These are phyloP conservation scores for Macadamia integrifolia DNA, from an alignment of 164 flowering plant species.

Conservation along the genomic window DNA sequence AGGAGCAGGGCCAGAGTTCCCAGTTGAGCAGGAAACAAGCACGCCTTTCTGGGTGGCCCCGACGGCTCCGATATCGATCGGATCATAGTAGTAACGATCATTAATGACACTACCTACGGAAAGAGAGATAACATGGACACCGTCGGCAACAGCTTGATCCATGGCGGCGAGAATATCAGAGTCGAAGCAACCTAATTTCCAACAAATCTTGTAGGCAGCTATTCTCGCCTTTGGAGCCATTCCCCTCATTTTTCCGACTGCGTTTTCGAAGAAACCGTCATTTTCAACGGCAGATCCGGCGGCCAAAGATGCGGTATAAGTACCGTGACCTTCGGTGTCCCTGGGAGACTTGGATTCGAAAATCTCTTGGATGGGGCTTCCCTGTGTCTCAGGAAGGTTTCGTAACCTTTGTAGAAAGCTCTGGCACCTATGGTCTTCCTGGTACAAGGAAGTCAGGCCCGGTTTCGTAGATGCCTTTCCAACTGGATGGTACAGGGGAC, in stretches of 20 bases:
- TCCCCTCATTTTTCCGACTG: slow-evolving; percentile 68
- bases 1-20: slow-evolving; percentile 75
- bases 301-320: slow-evolving; percentile 86
- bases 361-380: slow-evolving; percentile 26
- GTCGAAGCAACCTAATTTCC: slow-evolving; percentile 59
- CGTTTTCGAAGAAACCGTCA: slow-evolving; percentile 56
- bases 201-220: slow-evolving; percentile 72
- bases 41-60: slow-evolving; percentile 64
- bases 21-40: slow-evolving; percentile 79
- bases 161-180: slow-evolving; percentile 80
- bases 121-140: slow-evolving; percentile 69
- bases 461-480: slow-evolving; percentile 63
- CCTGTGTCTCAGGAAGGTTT: slow-evolving; percentile 12
- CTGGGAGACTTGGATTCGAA: slow-evolving; percentile 59
- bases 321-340: slow-evolving; percentile 90
- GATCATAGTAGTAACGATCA: slow-evolving; percentile 50
- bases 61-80: slow-evolving; percentile 85
- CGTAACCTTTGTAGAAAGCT: slow-evolving; percentile 55
- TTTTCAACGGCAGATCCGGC: slow-evolving; percentile 58
- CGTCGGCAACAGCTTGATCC: slow-evolving; percentile 43
- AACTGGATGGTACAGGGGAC: slow-evolving; percentile 38
- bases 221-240: slow-evolving; percentile 73
- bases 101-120: slow-evolving; percentile 68
- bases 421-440: slow-evolving; percentile 72
- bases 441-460: slow-evolving; percentile 55